phyloP scores from a whole-genome alignment of 768 basidiomycete genomes.

The Boletus sp. region DNA sequence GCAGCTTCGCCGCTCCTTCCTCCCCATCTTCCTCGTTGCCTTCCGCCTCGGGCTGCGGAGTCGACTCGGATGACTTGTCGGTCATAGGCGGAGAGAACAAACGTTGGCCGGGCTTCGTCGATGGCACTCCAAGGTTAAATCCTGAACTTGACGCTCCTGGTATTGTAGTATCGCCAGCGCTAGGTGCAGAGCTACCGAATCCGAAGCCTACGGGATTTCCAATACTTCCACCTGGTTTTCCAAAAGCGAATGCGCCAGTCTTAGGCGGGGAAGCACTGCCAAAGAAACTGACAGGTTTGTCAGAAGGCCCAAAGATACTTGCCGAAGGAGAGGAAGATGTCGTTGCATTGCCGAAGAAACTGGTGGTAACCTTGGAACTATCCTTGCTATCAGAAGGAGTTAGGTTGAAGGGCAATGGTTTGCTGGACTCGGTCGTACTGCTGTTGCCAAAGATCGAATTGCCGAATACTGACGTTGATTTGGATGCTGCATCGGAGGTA shows the following conservation, averaged over 20 bases:
- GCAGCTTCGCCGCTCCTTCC: slow-evolving; percentile 25
- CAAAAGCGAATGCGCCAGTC: slow-evolving; percentile 26
- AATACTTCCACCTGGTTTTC: slow-evolving; percentile 43
- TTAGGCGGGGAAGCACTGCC: slow-evolving; percentile 28
- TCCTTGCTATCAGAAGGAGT: slow-evolving; percentile 11
- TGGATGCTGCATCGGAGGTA: slow-evolving; percentile 18
- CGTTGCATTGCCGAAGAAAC: slow-evolving; percentile 20
- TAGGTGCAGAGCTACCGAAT: slow-evolving; percentile 30
- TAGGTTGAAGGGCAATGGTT: slow-evolving; percentile 9
- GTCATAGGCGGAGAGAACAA: slow-evolving; percentile 27
- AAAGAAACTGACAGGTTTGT: slow-evolving; percentile 28
- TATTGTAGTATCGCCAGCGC: slow-evolving; percentile 17
- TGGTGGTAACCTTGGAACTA: slow-evolving; percentile 8
- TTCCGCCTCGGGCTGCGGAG: slow-evolving; percentile 27
- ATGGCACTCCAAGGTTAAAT: slow-evolving; percentile 24
- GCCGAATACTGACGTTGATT: slow-evolving; percentile 26
- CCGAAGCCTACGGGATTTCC: slow-evolving; percentile 66
- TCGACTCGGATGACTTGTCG: slow-evolving; percentile 30
- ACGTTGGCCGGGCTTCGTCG: slow-evolving; percentile 21
- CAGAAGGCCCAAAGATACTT: slow-evolving; percentile 21
- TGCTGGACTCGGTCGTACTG: slow-evolving; percentile 13
- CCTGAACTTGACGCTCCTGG: slow-evolving; percentile 12
- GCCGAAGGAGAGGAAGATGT: slow-evolving; percentile 10
- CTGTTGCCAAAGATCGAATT: slow-evolving; percentile 24
- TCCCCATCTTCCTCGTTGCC: slow-evolving; percentile 27